Base-by-base conservation (phyloP, 192 early-diverging fungal genomes). In the Gryganskiella cystojenkinii region DNA sequence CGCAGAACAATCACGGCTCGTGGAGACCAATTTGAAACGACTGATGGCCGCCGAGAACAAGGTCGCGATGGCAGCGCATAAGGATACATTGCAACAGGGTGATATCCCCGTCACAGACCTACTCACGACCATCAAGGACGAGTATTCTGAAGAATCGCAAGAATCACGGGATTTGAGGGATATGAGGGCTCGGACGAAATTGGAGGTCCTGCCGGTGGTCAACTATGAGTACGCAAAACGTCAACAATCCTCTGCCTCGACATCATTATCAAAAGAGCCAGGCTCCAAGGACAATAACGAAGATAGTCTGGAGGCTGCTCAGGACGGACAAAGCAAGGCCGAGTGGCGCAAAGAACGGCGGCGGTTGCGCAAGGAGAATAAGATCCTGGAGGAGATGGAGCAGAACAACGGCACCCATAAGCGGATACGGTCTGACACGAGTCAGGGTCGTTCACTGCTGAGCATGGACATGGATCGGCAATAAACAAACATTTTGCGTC, bases 11-110 rank as follows among this genome's bases (percentile, higher is more conserved):
- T 86, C 85, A 13, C 74, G 83, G 22, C 79, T 85, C 11, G 83
- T 88, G 14, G 85, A 88, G 78, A 81, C 84, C 6, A 88, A 86
- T 43, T 55, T 88, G 47, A 83, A 85, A 50, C 63, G 71, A 33
- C 56, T 88, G n/a, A 80, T 80, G 59, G 79, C 75, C 1, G 83
- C 70, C 0, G 80, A 81, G 56, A 75, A 71, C 42, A 64, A 73
- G 53, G 70, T 80, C 20, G 56, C 64, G 0, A 76, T 76, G 73
- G 73, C 63, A 25, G 73, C 73, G 20, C 73, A 76, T 35, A 76
- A 76, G 50, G 73, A 76, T 13, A 65, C 64, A 10, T 37, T 58
- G 27, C 63, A 52, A 20, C 71, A 37, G 20, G 22, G n/a, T n/a
- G n/a, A 56, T 27, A 47, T 28, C 35, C 47, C 35, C 24, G 22